Conservation (phyloP, 2,329 filamentous ascomycete species). For the Helotiales sp. region DNA sequence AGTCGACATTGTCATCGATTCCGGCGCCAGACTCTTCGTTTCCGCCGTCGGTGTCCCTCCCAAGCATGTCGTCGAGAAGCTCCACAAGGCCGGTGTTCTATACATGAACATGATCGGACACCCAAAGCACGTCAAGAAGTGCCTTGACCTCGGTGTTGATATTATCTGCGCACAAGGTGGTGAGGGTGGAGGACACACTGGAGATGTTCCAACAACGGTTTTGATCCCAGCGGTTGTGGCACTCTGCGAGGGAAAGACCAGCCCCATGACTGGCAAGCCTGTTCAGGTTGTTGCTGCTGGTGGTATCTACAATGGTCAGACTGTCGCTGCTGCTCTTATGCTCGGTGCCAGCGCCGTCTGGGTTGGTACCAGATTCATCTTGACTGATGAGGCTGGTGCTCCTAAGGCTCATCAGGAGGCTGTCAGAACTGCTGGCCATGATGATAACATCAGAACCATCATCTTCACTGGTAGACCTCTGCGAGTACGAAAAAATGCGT, state of each 20-base stretch:
- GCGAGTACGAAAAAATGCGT: constrained; percentile 88
- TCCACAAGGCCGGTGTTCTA: constrained; percentile 83
- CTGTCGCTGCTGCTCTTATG: constrained; percentile 86
- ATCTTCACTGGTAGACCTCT: constrained; percentile 98
- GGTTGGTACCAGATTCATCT: constrained; percentile 95
- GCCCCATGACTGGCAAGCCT: constrained; percentile 80
- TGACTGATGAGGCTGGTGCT: constrained; percentile 91
- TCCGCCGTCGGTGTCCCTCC: constrained; percentile 94
- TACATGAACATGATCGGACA: constrained; percentile 99
- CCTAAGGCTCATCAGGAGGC: constrained; percentile 94
- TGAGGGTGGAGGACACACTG: constrained; percentile 95
- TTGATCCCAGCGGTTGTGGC: constrained; percentile 92
- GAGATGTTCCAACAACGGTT: constrained; percentile 84
- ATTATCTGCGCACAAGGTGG: constrained; percentile 98
- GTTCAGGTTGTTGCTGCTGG: constrained; percentile 93
- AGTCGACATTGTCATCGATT: constrained; percentile 88
- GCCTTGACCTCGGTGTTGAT: constrained; percentile 86
- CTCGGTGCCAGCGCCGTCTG: constrained; percentile 91
- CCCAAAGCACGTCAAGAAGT: constrained; percentile 98
- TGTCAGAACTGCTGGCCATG: constrained; percentile 85
- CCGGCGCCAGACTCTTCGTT: constrained; percentile 89
- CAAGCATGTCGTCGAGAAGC: constrained; percentile 81
- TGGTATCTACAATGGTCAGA: constrained; percentile 90
- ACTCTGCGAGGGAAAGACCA: constrained; percentile 76
- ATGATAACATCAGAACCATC: constrained; percentile 95